These are phyloP conservation scores for Datura wrightii DNA, from an alignment of 257 asterid species.

Conservation along the genomic window DNA sequence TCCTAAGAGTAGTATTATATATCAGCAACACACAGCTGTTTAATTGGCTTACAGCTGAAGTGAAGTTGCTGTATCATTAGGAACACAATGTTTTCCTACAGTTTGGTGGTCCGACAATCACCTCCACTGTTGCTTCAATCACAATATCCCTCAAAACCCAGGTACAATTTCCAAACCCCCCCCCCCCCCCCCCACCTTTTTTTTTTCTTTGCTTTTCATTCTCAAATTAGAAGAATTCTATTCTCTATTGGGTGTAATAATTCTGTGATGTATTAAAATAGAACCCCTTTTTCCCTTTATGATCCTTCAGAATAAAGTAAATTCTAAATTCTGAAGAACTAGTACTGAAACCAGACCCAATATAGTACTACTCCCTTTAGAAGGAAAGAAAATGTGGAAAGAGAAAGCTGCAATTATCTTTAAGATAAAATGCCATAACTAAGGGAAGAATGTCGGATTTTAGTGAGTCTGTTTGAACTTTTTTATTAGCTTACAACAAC, in stretches of 20 bases:
- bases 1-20: too few relatives aligned
- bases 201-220: background rate
- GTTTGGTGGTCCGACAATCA: slow-evolving; percentile 51
- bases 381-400: background rate
- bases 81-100: slow-evolving; percentile 44
- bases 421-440: background rate
- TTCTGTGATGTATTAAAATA: background rate
- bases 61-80: background rate
- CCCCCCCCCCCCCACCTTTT: too few relatives aligned
- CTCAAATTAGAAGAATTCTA: background rate
- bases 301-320: background rate
- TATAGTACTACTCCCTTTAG: background rate
- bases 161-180: slow-evolving; percentile 44
- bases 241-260: background rate
- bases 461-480: background rate
- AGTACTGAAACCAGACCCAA: background rate
- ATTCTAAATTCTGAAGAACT: background rate
- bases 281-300: background rate
- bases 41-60: background rate
- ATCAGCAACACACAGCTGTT: background rate
- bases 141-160: slow-evolving; percentile 43
- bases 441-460: background rate
- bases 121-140: slow-evolving; percentile 51
- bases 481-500: background rate
- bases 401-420: background rate